Conservation (phyloP, 1,284 basidiomycete species). For the Tilletia indica region DNA sequence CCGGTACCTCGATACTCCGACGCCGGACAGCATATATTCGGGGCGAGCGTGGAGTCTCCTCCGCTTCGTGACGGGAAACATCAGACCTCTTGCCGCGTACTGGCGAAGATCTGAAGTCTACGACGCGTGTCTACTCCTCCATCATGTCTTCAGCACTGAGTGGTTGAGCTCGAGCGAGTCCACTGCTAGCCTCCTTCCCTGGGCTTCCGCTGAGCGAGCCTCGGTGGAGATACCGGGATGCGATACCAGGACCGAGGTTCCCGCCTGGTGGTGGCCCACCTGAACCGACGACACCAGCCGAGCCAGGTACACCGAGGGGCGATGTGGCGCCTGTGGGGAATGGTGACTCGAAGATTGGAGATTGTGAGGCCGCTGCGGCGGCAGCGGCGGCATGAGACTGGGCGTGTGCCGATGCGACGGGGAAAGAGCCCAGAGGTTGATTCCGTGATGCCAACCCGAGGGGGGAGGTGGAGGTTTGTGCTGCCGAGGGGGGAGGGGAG, state of each 20-base stretch:
- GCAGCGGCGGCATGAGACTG: background rate
- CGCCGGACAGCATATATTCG: background rate
- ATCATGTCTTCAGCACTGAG: slow-evolving; percentile 43
- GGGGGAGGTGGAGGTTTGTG: slow-evolving; percentile 8
- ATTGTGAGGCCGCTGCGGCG: background rate
- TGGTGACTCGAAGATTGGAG: background rate
- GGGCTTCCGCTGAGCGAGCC: slow-evolving; percentile 28
- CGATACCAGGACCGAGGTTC: slow-evolving; percentile 21
- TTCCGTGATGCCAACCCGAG: background rate
- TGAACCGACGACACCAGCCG: slow-evolving; percentile 65
- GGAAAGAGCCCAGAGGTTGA: background rate
- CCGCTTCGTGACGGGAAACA: too few relatives aligned
- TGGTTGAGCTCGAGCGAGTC: slow-evolving; percentile 37
- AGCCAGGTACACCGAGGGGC: slow-evolving; percentile 56
- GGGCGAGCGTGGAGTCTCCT: background rate
- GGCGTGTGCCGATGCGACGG: slow-evolving; percentile 10
- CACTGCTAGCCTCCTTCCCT: slow-evolving; percentile 39
- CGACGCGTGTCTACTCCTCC: slow-evolving; percentile 30
- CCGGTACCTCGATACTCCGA: too few relatives aligned
- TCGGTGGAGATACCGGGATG: slow-evolving; percentile 6
- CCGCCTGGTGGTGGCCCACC: slow-evolving; percentile 40
- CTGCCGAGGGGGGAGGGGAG: slow-evolving; percentile 12
- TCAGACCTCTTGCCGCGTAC: too few relatives aligned
- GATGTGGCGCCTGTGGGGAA: slow-evolving; percentile 62
- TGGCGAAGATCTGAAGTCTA: too few relatives aligned